Conservation (phyloP, 169 alveolate genomes). For the Plasmodium vinckei region DNA sequence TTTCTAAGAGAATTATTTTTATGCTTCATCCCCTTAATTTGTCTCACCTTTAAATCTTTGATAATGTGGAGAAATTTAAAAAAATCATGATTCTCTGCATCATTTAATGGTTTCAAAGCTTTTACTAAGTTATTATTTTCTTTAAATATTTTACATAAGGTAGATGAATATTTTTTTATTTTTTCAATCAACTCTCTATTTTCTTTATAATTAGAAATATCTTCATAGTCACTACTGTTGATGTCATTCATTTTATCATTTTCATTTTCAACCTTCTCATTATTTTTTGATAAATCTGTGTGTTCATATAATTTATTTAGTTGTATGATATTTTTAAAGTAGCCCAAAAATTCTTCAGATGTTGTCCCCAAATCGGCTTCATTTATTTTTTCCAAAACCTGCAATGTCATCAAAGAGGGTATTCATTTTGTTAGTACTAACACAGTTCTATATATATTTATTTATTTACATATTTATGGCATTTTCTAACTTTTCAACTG, state of each 20-base stretch:
- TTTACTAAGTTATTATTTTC: conserved; percentile 8
- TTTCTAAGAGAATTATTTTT: not conserved
- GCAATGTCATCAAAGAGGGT: not conserved
- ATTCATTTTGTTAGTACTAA: too few relatives aligned
- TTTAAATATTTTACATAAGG: conserved; percentile 39
- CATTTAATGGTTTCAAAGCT: conserved; percentile 16
- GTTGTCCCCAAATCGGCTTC: conserved; percentile 3
- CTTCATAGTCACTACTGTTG: not conserved
- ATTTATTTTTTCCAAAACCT: conserved; percentile 64
- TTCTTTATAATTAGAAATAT: conserved; percentile 7
- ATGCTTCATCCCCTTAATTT: not conserved
- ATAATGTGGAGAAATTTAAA: conserved; percentile 31
- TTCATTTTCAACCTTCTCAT: not conserved
- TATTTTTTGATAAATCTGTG: conserved; percentile 10
- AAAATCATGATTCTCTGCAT: conserved; percentile 57
- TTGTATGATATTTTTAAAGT: conserved; percentile 59
- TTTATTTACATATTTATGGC: too few relatives aligned
- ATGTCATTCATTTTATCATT: not conserved
- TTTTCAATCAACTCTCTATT: conserved; percentile 39
- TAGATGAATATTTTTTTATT: conserved; percentile 55
- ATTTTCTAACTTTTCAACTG: too few relatives aligned
- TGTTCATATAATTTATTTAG: conserved; percentile 71
- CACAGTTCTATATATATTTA: too few relatives aligned
- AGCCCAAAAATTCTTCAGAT: conserved; percentile 36
- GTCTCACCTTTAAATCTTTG: conserved; percentile 39